Evolutionary conservation across 768 basidiomycete genomes (phyloP), one percentile per base, ranked within the genome.

Genomic region (Trametes cingulata): DNA sequence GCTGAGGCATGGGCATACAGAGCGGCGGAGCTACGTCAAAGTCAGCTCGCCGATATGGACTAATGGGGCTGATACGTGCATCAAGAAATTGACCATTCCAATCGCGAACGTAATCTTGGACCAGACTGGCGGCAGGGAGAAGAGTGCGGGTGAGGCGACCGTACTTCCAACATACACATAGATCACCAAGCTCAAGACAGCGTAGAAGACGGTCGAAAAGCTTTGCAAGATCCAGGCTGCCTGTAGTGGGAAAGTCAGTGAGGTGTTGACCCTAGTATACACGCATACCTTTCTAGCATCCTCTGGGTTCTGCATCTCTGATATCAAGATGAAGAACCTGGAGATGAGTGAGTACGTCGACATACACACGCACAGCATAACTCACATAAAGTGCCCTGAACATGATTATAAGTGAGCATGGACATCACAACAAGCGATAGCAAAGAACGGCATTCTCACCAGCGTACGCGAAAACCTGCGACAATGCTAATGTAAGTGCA

Each of bases 251-350:
- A 40, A 6, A n/a, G 37, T 57, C 7, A 36, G 10, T n/a, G 13
- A 39, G 27, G 6, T 6, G 42, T 17, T 43, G 19, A 3, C 22
- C n/a, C 39, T 41, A 19, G 12, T 24, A 22, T 13, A 6, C 17
- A 15, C 24, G 58, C 52, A 19, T 56, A 82, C 82, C 75, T 84
- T 84, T 80, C 83, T 84, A 6, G 82, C 81, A 63, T 84, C 82
- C 61, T 77, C 67, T 1, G 83, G 82, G 25, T 64, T 67, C 20
- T 69, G 71, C 83, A 84, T 83, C 65, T 85, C 83, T 14, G 83
- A 83, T 29, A 83, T 82, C n/a, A 83, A 67, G 40, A 84, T 78
- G 63, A 84, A 84, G 66, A 84, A 83, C 79, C 81, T 82, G 41
- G 25, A 14, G 25, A 19, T 15, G 1, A 10, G n/a, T 39, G 3